Conservation (phyloP, 768 basidiomycete species). For the Tremella yokohamensis region DNA sequence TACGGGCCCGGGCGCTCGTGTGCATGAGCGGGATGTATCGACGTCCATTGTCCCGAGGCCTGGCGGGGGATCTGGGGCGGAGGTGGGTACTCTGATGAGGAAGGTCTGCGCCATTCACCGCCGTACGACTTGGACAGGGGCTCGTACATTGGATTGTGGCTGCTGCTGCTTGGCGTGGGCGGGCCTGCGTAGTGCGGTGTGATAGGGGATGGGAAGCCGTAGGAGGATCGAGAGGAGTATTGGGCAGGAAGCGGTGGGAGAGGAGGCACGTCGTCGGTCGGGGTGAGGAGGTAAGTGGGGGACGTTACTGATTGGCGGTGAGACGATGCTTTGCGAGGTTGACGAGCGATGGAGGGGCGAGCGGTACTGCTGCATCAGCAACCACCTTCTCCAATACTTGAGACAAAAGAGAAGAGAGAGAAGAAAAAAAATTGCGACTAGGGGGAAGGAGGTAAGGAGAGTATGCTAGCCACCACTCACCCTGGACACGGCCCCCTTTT, state of each 20-base stretch:
- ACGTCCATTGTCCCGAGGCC: too few species aligned
- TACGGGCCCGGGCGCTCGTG: background rate
- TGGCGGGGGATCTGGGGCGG: too few species aligned
- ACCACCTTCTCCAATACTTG: background rate
- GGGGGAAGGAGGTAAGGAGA: background rate
- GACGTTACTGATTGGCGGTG: constrained; percentile 15
- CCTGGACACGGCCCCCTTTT: constrained; percentile 50
- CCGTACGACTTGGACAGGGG: too few species aligned
- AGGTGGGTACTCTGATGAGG: too few species aligned
- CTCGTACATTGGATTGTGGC: too few species aligned
- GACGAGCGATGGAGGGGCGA: background rate
- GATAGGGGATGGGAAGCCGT: constrained; percentile 19
- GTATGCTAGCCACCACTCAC: constrained; percentile 24
- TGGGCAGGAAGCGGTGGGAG: background rate
- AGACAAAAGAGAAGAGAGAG: too few species aligned
- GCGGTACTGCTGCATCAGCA: background rate
- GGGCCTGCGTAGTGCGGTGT: too few species aligned
- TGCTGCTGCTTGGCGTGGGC: too few species aligned
- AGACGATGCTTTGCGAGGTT: background rate
- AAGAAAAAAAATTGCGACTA: background rate
- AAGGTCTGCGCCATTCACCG: too few species aligned
- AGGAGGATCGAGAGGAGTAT: constrained; percentile 11
- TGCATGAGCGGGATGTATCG: too few species aligned
- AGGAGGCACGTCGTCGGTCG: constrained; percentile 21
- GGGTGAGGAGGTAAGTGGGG: constrained; percentile 15